Base-by-base conservation (phyloP, 176 grass and related monocot species). In the Tuctoria greenei region DNA sequence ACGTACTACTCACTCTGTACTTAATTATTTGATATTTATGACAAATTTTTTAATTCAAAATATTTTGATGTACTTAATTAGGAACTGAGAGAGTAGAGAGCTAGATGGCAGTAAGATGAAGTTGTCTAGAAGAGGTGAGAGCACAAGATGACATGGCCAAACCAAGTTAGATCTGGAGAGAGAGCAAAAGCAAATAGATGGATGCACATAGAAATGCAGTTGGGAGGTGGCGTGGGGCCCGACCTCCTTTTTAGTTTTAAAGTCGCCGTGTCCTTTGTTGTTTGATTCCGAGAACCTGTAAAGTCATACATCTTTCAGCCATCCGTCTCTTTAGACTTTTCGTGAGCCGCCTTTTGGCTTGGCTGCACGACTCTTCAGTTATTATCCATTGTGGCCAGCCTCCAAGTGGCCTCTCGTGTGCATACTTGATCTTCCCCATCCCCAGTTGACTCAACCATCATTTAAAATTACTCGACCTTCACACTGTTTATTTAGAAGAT, bases 201-300 rank as follows among this genome's bases (percentile, higher is more conserved):
- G 89, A 92, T 82, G 93, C 93, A 92, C 93, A 92, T 92, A 86
- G 50, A 85, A 72, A 55, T 79, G 83, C 68, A 61, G 73, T 87
- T 87, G 74, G 60, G n/a, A n/a, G 69, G 27, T 23, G 50, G 41
- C 3, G 56, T 67, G 44, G 69, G 52, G 7, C 73, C 59, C 28
- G 35, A 40, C 26, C n/a, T 88, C 71, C 85, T 90, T 90, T 94
- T 90, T 82, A 77, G 72, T 77, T 94, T 88, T 84, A 88, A 75
- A 83, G 81, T 67, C 50, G 28, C 42, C 49, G 21, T 79, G 74
- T 77, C 79, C 64, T 83, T 84, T 86, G 52, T 69, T 80, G 76
- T 81, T 66, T 71, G 84, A 76, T 86, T 81, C 72, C 23, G 64
- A 71, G 73, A 83, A 86, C 76, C 71, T 84, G 83, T 61, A 86